Percentiles rank a stretch among this genome's conserved stretches.
phyloP scores from a whole-genome alignment of 257 asterid genomes.

The Nicotiana noctiflora region DNA sequence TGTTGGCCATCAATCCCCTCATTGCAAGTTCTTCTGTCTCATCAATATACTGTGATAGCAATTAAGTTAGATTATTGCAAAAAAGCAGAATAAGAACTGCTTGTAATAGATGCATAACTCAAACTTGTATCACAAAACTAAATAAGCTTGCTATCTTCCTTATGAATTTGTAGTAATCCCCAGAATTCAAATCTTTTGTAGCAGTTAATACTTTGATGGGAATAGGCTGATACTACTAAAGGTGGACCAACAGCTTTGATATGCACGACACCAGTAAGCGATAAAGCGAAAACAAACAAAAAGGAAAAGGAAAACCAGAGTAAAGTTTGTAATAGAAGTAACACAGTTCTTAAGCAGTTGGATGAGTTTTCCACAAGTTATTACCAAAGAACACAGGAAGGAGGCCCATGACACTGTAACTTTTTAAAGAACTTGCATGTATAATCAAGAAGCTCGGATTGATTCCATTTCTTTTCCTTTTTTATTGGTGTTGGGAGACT shows the following conservation, averaged over 20 bases:
- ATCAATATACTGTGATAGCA: constrained; percentile 60
- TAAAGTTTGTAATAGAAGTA: background rate
- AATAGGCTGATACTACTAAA: background rate
- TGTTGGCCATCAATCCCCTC: constrained; percentile 79
- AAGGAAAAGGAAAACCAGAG: background rate
- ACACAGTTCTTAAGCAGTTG: background rate
- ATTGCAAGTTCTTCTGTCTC: constrained; percentile 96
- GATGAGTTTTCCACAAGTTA: background rate
- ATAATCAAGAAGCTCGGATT: background rate
- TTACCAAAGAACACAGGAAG: constrained; percentile 2
- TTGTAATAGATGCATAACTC: background rate
- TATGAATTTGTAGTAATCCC: background rate
- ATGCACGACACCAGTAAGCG: background rate
- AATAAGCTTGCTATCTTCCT: background rate
- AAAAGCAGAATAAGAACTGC: background rate
- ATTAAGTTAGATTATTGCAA: background rate
- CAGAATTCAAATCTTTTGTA: background rate
- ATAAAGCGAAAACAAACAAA: background rate
- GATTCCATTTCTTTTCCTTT: background rate
- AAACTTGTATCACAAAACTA: background rate
- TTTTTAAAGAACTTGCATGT: background rate
- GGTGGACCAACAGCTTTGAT: background rate
- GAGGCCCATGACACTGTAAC: background rate
- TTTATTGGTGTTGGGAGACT: background rate
- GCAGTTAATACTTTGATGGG: background rate